Evolutionary conservation across 768 basidiomycete genomes (phyloP), one percentile per base, ranked within the genome.

Genomic region (Mycena maculata): DNA sequence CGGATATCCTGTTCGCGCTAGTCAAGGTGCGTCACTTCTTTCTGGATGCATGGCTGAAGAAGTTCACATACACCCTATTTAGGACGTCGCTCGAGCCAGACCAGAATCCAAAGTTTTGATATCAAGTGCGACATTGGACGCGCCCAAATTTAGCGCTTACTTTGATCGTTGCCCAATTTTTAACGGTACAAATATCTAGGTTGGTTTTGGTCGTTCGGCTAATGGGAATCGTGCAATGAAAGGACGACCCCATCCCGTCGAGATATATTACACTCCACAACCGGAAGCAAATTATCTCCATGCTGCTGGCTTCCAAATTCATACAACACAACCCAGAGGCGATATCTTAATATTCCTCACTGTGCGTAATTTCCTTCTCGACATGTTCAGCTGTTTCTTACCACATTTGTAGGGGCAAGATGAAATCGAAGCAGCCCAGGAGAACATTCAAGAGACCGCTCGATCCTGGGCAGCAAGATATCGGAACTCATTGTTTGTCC

Each of bases 291-390:
- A 99, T 79, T 99, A 98, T 78, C 88, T 99, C 61, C 96, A 98
- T 71, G 96, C 96, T 0, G 95, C 96, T 16, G 90, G 98, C 75
- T 96, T 98, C 92, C 97, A 99, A 77, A 99, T 99, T 63, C 97
- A 99, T 25, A 39, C 48, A 6, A 41, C 45, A 7, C 38, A 49
- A 18, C 59, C 48, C 5, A 38, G n/a, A 27, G 58, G 45, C 31
- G 47, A 48, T 18, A 59, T 59, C 28, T 28, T 59, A 18, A 25
- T 59, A 16, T 59, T 59, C 45, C 58, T 59, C 16, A 59, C 45
- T 27, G 45, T 45, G 12, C 31, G 57, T 48, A 15, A 30, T 13
- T n/a, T 31, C 28, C 20, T 20, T 33, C 30, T 22, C 23, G 28
- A 23, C 28, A 4, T 15, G n/a, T 22, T 8, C n/a, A 9, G 22